Evolutionary conservation across 768 basidiomycete species (phyloP).

Genomic region (Mycena galopus): DNA sequence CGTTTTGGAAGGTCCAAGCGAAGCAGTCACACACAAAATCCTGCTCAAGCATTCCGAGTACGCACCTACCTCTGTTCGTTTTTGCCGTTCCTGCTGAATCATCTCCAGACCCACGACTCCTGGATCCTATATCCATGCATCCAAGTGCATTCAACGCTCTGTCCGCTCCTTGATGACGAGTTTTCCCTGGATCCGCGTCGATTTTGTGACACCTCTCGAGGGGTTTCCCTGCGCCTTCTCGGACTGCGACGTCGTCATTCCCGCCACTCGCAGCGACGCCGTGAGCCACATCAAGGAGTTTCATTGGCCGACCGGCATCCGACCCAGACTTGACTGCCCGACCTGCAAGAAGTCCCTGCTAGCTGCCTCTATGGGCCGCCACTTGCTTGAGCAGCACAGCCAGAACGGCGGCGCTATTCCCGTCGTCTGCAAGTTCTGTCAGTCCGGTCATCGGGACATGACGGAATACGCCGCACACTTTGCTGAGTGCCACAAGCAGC

Average conservation of each 20-base stretch:
- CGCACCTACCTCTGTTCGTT: background rate
- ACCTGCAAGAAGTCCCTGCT: background rate
- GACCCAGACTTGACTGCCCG: background rate
- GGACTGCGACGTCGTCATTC: background rate
- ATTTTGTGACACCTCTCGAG: constrained; percentile 10
- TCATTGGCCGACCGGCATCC: background rate
- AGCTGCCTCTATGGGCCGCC: constrained; percentile 12
- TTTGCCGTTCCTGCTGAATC: background rate
- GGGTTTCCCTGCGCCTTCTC: constrained; percentile 1
- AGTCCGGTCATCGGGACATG: background rate
- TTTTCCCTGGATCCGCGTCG: constrained; percentile 4
- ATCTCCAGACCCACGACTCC: background rate
- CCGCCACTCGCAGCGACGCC: background rate
- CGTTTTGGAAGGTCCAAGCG: background rate
- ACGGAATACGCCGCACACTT: background rate
- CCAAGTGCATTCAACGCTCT: background rate
- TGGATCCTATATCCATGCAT: background rate
- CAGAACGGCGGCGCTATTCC: background rate
- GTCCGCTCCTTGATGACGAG: background rate
- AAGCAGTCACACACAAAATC: background rate
- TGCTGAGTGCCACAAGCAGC: background rate
- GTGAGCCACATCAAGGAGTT: background rate
- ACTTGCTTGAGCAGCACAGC: constrained; percentile 4
- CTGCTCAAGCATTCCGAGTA: background rate
- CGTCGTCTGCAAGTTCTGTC: constrained; percentile 16